Base-by-base conservation (phyloP, 169 alveolate genomes). In the Eimeria acervulina region DNA sequence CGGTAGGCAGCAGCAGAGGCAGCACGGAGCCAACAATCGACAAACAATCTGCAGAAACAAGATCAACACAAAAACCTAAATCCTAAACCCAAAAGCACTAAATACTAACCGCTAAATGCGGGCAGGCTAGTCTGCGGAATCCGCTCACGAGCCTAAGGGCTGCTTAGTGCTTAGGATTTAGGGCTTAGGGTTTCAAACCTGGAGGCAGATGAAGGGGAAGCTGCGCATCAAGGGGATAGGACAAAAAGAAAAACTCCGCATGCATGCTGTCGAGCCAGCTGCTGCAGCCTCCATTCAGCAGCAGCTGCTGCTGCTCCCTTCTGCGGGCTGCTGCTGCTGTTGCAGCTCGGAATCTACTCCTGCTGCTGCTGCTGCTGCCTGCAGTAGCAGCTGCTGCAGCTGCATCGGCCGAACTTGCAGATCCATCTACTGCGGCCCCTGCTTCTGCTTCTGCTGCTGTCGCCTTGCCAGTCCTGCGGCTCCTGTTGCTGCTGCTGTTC, bases 1-100 rank as follows among this genome's bases (percentile, higher is more conserved):
- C 91, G 74, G 91, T n/a, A 12, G 91, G 91, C 28, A 52, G n/a
- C 38, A 52, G 47, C 91, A 83, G 15, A 28, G 91, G 91, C 91
- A 83, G 1, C 74, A 83, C 91, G 31, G 76, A 83, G 44, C 91
- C 91, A 21, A 83, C 91, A 47, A 83, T 55, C 28, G 91, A 83
- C 33, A 83, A 83, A 38, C 76, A 47, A n/a, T 83, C 91, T 83
- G 91, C 89, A 42, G 55, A 66, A 83, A 68, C 59, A 36, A 33
- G n/a, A 7, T 8, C 7, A 76, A 80, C 85, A 15, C n/a, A 21
- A 74, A 17, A 40, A 51, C 85, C 85, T 33, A 36, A 63, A 21
- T 36, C 74, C 80, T 1, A 31, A 72, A 2, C 81, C 40, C 12
- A 28, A 31, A 70, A 36, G 44, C 84, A 26, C 23, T 2, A 19